Conservation (phyloP, 2,329 filamentous ascomycete species). For the Botrytis sinoallii region DNA sequence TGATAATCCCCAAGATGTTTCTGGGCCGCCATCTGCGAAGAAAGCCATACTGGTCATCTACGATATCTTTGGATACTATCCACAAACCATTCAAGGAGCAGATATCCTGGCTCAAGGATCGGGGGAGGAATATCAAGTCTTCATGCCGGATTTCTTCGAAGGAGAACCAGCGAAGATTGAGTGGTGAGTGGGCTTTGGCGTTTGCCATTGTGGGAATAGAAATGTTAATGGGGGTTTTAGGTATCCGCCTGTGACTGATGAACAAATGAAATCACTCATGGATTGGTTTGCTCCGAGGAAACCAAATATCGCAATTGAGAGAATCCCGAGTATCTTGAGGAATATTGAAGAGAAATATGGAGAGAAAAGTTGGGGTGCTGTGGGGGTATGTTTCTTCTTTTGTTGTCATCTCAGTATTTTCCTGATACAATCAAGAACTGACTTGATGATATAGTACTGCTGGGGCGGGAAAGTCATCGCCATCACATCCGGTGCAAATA, state of each 20-base stretch:
- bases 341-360: conserved; percentile 49
- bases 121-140: conserved; percentile 64
- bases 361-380: conserved; percentile 45
- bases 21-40: conserved; percentile 45
- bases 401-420: not conserved
- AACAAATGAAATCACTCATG: conserved; percentile 17
- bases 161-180: conserved; percentile 49
- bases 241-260: conserved; percentile 23
- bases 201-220: not conserved
- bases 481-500: conserved; percentile 24
- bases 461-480: conserved; percentile 34
- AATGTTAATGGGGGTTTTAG: not conserved
- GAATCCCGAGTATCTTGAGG: conserved; percentile 48
- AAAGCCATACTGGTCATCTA: conserved; percentile 58
- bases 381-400: conserved; percentile 19
- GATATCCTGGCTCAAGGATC: conserved; percentile 56
- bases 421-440: not conserved
- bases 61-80: conserved; percentile 69
- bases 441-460: conserved; percentile 25
- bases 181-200: conserved; percentile 41
- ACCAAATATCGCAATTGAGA: conserved; percentile 41
- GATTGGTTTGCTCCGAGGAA: conserved; percentile 24
- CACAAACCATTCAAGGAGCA: conserved; percentile 66
- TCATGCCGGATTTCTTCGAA: conserved; percentile 89
- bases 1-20: conserved; percentile 39